Conservation (phyloP, 1,139 yeast genomes). For the Hansenula sp. region DNA sequence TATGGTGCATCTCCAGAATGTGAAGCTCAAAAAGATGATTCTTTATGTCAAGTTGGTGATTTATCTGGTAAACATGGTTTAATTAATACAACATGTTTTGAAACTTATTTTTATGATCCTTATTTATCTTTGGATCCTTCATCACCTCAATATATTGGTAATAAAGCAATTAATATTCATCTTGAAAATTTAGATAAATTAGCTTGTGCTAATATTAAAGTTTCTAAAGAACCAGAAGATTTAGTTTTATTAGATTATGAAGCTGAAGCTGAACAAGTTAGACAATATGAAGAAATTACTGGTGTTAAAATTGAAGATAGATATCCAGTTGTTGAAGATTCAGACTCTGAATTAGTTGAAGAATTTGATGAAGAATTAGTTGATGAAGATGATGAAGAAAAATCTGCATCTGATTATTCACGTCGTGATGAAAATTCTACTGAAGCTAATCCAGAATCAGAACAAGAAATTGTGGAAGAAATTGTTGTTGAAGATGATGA, state of each 20-base stretch:
- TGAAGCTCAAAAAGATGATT: constrained; percentile 40
- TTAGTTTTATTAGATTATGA: constrained; percentile 19
- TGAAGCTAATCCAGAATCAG: constrained; percentile 4
- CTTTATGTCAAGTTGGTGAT: constrained; percentile 56
- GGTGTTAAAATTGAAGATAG: constrained; percentile 16
- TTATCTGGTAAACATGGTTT: constrained; percentile 62
- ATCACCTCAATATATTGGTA: constrained; percentile 46
- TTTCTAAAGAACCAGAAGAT: constrained; percentile 24
- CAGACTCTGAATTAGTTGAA: constrained; percentile 22
- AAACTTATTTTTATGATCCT: constrained; percentile 48
- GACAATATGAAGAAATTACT: constrained; percentile 21
- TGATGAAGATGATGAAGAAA: constrained; percentile 15
- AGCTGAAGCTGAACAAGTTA: constrained; percentile 22
- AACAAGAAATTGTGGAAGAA: constrained; percentile 2
- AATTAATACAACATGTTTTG: constrained; percentile 52
- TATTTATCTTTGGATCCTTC: constrained; percentile 46
- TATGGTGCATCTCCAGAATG: constrained; percentile 43
- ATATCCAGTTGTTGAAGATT: constrained; percentile 3
- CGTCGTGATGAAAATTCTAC: constrained; percentile 6
- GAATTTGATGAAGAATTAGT: constrained; percentile 20
- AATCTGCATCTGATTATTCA: constrained; percentile 1
- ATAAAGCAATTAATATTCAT: constrained; percentile 50
- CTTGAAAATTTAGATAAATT: constrained; percentile 42
- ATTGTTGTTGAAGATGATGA: constrained; percentile 1
- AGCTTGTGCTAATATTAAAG: constrained; percentile 53